Evolutionary conservation across 805 yeast species (phyloP), one percentile per base, ranked within the genome.

Genomic region (Candida methanosorbosa): DNA sequence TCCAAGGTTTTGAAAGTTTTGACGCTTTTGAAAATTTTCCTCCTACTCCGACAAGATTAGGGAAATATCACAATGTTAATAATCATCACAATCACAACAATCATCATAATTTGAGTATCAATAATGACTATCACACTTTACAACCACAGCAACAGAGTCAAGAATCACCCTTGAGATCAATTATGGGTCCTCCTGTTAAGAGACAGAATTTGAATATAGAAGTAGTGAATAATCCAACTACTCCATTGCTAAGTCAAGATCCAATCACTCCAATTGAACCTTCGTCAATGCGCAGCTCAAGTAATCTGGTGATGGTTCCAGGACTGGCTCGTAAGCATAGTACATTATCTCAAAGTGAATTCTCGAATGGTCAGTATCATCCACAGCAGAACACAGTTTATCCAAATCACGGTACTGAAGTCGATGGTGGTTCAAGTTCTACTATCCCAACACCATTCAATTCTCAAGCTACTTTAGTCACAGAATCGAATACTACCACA

Each of bases 41-140:
- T 7, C 61, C 68, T 5, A 66, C 71, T 0, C 73, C 72, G 26
- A 66, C 72, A 2, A 57, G 63, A 24, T 39, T 52, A 16, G 55
- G 53, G n/a, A 8, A 21, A 21, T 21, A 21, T 21, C 11, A 21
- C 23, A 21, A 21, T 9, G 8, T 21, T 11, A 21, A 9, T 21
- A 21, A 11, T 21, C 23, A 21, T 21, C 11, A 21, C 23, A 8
- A 21, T 11, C 23, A 9, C 11, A 9, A 21, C 8, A 21, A 9
- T 21, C 23, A 21, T 21, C 11, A 9, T 21, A 8, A 8, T 21
- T 11, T 21, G 8, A 8, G 23, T 9, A 21, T 21, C 23, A 21
- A 21, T 9, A 9, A 9, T 11, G 11, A 21, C 23, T 11, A 9
- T 21, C 23, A 9, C 23, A 9, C 23, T 11, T 8, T 11, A 21